A percentile compares a stretch with the other conserved stretches of the same genome.
These are phyloP conservation scores for Penicillium steckii DNA, from an alignment of 495 filamentous ascomycete species.

Conservation along the genomic window DNA sequence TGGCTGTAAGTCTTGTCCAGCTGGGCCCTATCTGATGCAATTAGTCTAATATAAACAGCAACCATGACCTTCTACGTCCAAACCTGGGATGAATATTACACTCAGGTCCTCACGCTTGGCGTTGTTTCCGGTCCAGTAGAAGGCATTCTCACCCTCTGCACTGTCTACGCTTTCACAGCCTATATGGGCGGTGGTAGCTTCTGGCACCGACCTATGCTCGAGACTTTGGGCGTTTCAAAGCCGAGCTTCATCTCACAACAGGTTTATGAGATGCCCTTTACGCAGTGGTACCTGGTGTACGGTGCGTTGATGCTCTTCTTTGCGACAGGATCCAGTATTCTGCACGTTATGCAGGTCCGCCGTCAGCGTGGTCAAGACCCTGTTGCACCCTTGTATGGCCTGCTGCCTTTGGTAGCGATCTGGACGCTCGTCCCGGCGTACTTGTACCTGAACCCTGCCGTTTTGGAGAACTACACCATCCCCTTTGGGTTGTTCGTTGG, in stretches of 20 bases:
- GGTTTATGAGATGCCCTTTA: conserved; percentile 78
- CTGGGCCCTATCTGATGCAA: conserved; percentile 9
- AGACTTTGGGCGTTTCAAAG: conserved; percentile 65
- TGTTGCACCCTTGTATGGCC: conserved; percentile 71
- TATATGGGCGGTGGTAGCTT: conserved; percentile 83
- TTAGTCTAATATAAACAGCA: conserved; percentile 39
- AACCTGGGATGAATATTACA: conserved; percentile 99
- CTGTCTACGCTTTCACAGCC: conserved; percentile 83
- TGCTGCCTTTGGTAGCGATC: conserved; percentile 71
- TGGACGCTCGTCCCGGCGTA: conserved; percentile 78
- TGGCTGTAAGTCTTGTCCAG: conserved; percentile 56
- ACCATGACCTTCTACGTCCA: conserved; percentile 94
- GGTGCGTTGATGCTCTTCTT: conserved; percentile 78
- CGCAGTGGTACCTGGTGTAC: conserved; percentile 92
- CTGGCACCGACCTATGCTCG: conserved; percentile 83
- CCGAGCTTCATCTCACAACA: conserved; percentile 62
- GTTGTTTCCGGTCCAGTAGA: conserved; percentile 94
- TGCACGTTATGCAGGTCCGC: conserved; percentile 80
- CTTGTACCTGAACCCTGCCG: conserved; percentile 77
- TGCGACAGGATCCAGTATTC: conserved; percentile 69
- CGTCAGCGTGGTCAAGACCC: conserved; percentile 68
- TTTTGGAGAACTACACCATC: conserved; percentile 77
- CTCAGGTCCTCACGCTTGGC: conserved; percentile 88
- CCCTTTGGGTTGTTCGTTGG: conserved; percentile 87
- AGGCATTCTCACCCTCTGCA: conserved; percentile 80